phyloP scores from a whole-genome alignment of 495 filamentous ascomycete genomes.

The Podospora bellae-mahoneyi region DNA sequence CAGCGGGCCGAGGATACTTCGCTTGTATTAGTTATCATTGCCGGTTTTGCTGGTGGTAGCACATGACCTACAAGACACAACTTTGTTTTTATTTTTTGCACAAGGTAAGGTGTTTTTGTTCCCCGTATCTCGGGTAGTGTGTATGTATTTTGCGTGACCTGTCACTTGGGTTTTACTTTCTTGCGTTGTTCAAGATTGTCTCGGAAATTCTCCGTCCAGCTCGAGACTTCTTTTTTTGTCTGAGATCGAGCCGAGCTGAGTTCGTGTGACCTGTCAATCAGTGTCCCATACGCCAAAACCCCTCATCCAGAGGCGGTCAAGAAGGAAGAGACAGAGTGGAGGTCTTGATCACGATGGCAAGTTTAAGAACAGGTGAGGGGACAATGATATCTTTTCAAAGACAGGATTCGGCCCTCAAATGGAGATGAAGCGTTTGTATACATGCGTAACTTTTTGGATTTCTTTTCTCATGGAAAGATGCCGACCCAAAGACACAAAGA shows the following conservation, averaged over 20 bases:
- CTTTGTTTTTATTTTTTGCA: background rate
- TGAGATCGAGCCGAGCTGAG: background rate
- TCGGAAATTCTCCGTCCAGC: background rate
- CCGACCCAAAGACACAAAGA: background rate
- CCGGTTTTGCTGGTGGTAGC: background rate
- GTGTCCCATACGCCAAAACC: background rate
- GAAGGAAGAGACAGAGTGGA: too few relatives aligned
- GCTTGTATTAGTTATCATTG: background rate
- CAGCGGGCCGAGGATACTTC: background rate
- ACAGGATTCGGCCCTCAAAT: background rate
- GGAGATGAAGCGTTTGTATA: too few relatives aligned
- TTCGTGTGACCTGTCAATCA: background rate
- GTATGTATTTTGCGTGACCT: background rate
- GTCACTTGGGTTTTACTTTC: too few relatives aligned
- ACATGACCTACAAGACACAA: background rate
- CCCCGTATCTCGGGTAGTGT: background rate
- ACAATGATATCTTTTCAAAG: background rate
- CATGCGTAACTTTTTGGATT: background rate
- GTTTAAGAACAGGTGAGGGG: too few relatives aligned
- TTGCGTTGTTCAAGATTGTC: background rate
- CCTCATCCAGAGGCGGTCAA: too few relatives aligned
- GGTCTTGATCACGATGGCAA: too few relatives aligned
- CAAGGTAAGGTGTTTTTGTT: background rate
- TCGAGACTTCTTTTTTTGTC: background rate
- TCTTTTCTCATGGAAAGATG: background rate